Base-by-base conservation (phyloP, 768 basidiomycete species). In the Leccinellum rugosiceps region DNA sequence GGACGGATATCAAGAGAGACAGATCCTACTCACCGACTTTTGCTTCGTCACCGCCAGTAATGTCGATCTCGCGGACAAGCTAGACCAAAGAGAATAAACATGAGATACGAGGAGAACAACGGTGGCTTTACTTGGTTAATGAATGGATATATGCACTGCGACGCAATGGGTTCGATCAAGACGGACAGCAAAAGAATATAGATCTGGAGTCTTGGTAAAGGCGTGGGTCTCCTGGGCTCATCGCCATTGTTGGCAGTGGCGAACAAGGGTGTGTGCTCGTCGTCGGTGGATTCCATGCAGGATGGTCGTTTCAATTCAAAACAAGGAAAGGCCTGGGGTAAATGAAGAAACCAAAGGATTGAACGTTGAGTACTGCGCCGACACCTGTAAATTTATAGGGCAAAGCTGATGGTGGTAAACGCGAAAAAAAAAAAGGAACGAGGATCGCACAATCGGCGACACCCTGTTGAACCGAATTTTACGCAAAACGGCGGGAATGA, bases 131-230 rank as follows among this genome's bases (percentile, higher is more conserved):
- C 80, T 66, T 82, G 77, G 53, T 80, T 80, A 28, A 83, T 76
- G 68, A 80, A 82, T 1, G 81, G 81, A 46, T 76, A 77, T 41
- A 83, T 83, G 21, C 74, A 78, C 34, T 74, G 71, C 1, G 75
- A 71, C 4, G 78, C 75, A 44, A 80, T 74, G 17, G 82, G 80
- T 64, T 83, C 82, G n/a, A 77, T 73, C 32, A 81, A 62, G 64
- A 74, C 74, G 8, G 78, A 66, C 38, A 80, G 66, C 50, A 83
- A 58, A 48, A 83, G 64, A 23, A 80, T 65, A 3, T 62, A 60
- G 17, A 83, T 72, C 74, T 82, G 80, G 46, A 74, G 56, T 53
- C 62, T 75, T 3, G 81, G 81, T 6, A 82, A 68, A 10, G 78
- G 81, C 0, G 76, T 81, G 46, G 65, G 69, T 30, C 63, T 66